phyloP scores from a whole-genome alignment of 2,329 filamentous ascomycete genomes.

The Akanthomyces lecanii region DNA sequence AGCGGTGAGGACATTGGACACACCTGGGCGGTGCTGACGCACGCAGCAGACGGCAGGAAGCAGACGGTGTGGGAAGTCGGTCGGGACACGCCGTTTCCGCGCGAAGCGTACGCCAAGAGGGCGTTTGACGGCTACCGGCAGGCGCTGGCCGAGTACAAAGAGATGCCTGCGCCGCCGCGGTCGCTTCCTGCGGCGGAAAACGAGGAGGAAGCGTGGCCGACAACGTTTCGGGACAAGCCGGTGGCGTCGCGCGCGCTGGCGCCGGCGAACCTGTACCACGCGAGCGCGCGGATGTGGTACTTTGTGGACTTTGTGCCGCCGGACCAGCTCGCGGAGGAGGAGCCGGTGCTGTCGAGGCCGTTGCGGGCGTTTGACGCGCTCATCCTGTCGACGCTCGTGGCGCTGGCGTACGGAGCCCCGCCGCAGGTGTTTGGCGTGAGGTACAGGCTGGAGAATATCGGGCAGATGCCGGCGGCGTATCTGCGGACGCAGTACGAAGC shows the following conservation, averaged over 20 bases:
- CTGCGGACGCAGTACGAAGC: slow-evolving; percentile 15
- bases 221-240: slow-evolving; percentile 15
- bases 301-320: slow-evolving; percentile 20
- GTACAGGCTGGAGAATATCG: slow-evolving; percentile 16
- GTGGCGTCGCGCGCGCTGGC: slow-evolving; percentile 20
- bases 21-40: slow-evolving; percentile 19
- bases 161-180: slow-evolving; percentile 1
- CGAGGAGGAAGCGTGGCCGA: not conserved
- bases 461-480: slow-evolving; percentile 19
- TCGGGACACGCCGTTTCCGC: slow-evolving; percentile 16
- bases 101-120: slow-evolving; percentile 17
- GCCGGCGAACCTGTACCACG: slow-evolving; percentile 20
- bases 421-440: slow-evolving; percentile 20
- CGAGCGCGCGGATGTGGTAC: slow-evolving; percentile 22
- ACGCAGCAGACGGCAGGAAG: slow-evolving; percentile 13
- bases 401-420: slow-evolving; percentile 18
- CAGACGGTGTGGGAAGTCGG: slow-evolving; percentile 20
- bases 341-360: slow-evolving; percentile 18
- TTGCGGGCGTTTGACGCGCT: slow-evolving; percentile 21
- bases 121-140: slow-evolving; percentile 21
- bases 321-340: not conserved
- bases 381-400: slow-evolving; percentile 18
- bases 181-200: not conserved
- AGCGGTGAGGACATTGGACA: slow-evolving; percentile 19
- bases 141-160: slow-evolving; percentile 16